Conservation (phyloP, 495 filamentous ascomycete species). For the Lasiosphaeria ovina region DNA sequence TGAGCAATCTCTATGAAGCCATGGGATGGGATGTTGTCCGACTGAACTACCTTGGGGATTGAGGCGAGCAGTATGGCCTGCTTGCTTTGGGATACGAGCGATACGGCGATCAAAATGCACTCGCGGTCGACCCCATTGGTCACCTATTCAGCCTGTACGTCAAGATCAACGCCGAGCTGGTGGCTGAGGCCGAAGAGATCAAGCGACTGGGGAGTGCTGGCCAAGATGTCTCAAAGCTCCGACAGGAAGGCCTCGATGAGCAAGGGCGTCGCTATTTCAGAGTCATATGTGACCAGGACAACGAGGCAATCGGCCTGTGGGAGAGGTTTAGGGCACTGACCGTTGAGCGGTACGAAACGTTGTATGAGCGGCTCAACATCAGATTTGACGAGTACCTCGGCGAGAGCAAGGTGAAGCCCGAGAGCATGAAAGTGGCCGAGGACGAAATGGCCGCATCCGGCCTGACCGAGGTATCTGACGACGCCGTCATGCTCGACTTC, state of each 20-base stretch:
- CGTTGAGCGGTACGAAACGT: slow-evolving; percentile 73
- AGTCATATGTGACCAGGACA: slow-evolving; percentile 80
- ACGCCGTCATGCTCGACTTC: slow-evolving; percentile 86
- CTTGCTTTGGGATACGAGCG: slow-evolving; percentile 57
- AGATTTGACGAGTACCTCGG: slow-evolving; percentile 90
- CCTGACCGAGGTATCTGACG: slow-evolving; percentile 77
- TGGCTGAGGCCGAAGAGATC: slow-evolving; percentile 55
- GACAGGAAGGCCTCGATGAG: slow-evolving; percentile 57
- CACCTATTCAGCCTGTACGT: slow-evolving; percentile 66
- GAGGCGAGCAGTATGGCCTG: slow-evolving; percentile 66
- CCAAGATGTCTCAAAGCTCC: slow-evolving; percentile 48
- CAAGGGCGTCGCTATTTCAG: slow-evolving; percentile 79
- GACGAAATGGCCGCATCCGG: slow-evolving; percentile 65
- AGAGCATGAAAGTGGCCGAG: slow-evolving; percentile 71
- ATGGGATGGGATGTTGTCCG: slow-evolving; percentile 62
- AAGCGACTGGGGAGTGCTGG: slow-evolving; percentile 46
- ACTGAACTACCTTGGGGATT: slow-evolving; percentile 68
- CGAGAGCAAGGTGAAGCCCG: slow-evolving; percentile 82
- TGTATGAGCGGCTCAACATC: slow-evolving; percentile 63
- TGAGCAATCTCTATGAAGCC: slow-evolving; percentile 57
- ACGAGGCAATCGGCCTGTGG: slow-evolving; percentile 76
- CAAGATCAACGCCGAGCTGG: slow-evolving; percentile 56
- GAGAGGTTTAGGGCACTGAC: slow-evolving; percentile 83
- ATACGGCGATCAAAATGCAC: slow-evolving; percentile 57
- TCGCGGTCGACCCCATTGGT: slow-evolving; percentile 58